Percentiles rank a stretch among this genome's conserved stretches.
Evolutionary conservation across 2,329 filamentous ascomycete species (phyloP).

Genomic region (Trichoderma citrinoviride): DNA sequence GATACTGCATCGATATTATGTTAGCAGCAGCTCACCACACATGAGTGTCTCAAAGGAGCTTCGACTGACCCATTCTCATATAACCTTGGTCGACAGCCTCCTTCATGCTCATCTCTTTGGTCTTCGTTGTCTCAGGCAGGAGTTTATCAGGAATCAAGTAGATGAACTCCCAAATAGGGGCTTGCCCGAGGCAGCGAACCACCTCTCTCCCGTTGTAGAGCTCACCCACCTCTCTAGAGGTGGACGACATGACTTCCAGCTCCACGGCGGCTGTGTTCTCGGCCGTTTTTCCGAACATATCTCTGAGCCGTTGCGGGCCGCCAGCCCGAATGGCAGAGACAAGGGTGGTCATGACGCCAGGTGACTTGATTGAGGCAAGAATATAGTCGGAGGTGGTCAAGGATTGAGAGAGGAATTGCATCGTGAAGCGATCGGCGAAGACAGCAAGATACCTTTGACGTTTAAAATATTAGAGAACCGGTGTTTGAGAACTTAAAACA

Average conservation of each 20-base stretch:
- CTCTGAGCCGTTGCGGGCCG: conserved; percentile 42
- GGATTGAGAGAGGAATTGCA: conserved; percentile 48
- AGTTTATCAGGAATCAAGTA: neutral
- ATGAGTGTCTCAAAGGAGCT: too few relatives aligned
- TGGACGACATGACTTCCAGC: conserved; percentile 46
- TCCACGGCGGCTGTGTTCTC: conserved; percentile 43
- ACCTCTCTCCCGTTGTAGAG: conserved; percentile 44
- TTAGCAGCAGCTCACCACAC: neutral
- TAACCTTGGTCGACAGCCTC: neutral
- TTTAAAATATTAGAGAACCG: neutral
- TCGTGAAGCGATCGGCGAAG: conserved; percentile 48
- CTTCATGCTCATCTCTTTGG: neutral
- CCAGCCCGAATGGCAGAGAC: conserved; percentile 45
- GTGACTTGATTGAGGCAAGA: conserved; percentile 44
- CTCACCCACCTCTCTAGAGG: conserved; percentile 45
- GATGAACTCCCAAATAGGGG: conserved; percentile 25
- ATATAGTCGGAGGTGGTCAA: conserved; percentile 42
- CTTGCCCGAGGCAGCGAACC: conserved; percentile 27
- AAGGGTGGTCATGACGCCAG: conserved; percentile 45
- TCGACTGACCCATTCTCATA: neutral
- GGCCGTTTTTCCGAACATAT: conserved; percentile 45
- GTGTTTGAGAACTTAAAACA: too few relatives aligned
- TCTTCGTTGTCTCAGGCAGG: neutral
- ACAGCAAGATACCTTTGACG: conserved; percentile 24
- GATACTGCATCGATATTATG: neutral